phyloP scores from a whole-genome alignment of 768 basidiomycete genomes.

The Leucosporidium creatinivorum region DNA sequence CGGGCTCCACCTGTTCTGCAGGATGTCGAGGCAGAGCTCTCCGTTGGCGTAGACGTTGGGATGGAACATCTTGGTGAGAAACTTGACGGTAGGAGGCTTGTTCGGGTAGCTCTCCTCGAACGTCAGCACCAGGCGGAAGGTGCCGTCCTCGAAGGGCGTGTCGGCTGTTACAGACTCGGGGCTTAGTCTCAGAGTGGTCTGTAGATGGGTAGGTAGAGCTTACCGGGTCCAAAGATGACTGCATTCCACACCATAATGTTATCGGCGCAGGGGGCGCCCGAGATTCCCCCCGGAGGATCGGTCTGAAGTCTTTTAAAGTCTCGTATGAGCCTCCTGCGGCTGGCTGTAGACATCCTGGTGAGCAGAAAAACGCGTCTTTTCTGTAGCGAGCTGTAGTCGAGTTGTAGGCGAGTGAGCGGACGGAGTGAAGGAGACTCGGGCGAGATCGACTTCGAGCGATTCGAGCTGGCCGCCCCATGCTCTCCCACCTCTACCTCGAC shows the following conservation, averaged over 20 bases:
- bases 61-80: constrained; percentile 86
- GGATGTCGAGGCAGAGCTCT: constrained; percentile 94
- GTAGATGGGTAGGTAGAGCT: constrained; percentile 38
- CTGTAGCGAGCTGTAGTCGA: no score
- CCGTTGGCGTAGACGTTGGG: constrained; percentile 98
- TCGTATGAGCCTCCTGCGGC: constrained; percentile 48
- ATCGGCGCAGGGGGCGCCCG: constrained; percentile 92
- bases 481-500: no score
- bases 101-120: constrained; percentile 99
- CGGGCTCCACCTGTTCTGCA: constrained; percentile 97
- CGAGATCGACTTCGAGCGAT: no score
- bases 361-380: background rate
- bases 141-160: constrained; percentile 98
- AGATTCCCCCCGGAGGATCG: constrained; percentile 92
- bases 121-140: constrained; percentile 88
- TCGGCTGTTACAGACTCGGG: constrained; percentile 55
- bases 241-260: constrained; percentile 99
- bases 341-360: background rate
- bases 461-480: no score
- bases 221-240: constrained; percentile 96
- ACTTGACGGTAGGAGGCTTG: constrained; percentile 95
- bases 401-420: no score
- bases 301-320: constrained; percentile 94
- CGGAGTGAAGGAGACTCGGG: no score
- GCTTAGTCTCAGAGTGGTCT: no score